phyloP scores from a whole-genome alignment of 768 basidiomycete species.

The Ramaria rubella region DNA sequence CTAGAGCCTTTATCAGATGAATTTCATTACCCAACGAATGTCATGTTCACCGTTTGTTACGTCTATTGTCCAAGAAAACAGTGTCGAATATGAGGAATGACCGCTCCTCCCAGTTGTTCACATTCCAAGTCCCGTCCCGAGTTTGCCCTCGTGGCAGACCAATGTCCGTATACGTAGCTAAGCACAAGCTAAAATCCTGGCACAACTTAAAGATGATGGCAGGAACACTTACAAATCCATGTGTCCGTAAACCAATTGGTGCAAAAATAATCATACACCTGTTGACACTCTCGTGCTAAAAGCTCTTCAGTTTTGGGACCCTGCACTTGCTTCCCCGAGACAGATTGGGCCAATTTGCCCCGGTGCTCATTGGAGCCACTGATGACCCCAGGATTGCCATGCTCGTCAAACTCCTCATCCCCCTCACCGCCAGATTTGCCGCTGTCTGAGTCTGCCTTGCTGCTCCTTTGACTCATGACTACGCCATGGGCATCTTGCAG shows the following conservation, averaged over 20 bases:
- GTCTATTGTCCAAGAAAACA: conserved; percentile 14
- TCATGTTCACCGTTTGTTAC: conserved; percentile 13
- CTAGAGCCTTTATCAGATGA: background rate
- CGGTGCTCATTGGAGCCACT: too few species aligned
- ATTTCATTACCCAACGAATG: background rate
- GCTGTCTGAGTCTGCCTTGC: background rate
- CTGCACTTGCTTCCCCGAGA: background rate
- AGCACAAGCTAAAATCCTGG: background rate
- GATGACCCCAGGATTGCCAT: too few species aligned
- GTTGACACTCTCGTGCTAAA: background rate
- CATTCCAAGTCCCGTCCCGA: conserved; percentile 13
- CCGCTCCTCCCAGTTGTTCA: conserved; percentile 16
- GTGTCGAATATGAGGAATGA: conserved; percentile 15
- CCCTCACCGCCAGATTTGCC: background rate
- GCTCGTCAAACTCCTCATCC: background rate
- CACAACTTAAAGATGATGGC: background rate
- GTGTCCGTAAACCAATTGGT: conserved; percentile 12
- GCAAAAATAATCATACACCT: conserved; percentile 12
- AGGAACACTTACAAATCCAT: conserved; percentile 11
- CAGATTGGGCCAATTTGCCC: background rate
- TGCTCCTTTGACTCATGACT: background rate
- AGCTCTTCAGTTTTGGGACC: background rate
- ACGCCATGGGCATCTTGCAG: background rate
- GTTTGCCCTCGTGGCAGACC: conserved; percentile 13
- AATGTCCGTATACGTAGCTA: conserved; percentile 15